Conservation (phyloP, 768 basidiomycete species). For the Gymnopilus dilepis region DNA sequence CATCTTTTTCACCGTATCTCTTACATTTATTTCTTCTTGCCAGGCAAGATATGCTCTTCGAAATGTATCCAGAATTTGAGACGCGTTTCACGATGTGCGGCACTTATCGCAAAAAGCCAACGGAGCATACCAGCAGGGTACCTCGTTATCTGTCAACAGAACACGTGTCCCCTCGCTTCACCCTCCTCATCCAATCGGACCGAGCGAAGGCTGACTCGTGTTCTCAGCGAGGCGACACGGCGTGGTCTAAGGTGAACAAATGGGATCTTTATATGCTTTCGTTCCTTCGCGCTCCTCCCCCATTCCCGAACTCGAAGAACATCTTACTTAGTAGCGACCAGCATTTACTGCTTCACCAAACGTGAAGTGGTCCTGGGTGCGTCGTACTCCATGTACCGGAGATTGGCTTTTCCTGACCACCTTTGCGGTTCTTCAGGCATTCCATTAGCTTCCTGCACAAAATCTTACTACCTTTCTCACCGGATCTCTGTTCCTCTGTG, state of each 20-base stretch:
- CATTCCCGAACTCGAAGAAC: conserved; percentile 6
- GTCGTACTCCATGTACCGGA: background rate
- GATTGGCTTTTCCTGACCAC: background rate
- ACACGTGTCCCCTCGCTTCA: conserved; percentile 21
- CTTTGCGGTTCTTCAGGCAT: background rate
- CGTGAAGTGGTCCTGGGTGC: background rate
- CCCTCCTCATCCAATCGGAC: conserved; percentile 20
- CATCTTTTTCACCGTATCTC: background rate
- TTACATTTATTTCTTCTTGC: background rate
- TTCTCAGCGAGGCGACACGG: conserved; percentile 27
- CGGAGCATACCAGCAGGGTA: background rate
- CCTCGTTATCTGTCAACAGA: conserved; percentile 15
- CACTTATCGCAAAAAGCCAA: background rate
- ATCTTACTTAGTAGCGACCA: background rate
- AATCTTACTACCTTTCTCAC: background rate
- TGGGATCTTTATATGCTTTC: conserved; percentile 17
- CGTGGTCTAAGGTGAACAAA: conserved; percentile 23
- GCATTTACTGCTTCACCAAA: background rate
- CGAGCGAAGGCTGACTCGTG: conserved; percentile 25
- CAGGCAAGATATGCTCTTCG: background rate
- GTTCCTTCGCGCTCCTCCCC: conserved; percentile 4
- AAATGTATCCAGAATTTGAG: background rate
- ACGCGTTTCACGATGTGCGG: conserved; percentile 1
- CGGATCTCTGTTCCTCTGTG: background rate
- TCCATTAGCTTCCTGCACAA: background rate